These are phyloP conservation scores for Pestalotiopsis sp. DNA, from an alignment of 2,329 filamentous ascomycete genomes.

Conservation along the genomic window DNA sequence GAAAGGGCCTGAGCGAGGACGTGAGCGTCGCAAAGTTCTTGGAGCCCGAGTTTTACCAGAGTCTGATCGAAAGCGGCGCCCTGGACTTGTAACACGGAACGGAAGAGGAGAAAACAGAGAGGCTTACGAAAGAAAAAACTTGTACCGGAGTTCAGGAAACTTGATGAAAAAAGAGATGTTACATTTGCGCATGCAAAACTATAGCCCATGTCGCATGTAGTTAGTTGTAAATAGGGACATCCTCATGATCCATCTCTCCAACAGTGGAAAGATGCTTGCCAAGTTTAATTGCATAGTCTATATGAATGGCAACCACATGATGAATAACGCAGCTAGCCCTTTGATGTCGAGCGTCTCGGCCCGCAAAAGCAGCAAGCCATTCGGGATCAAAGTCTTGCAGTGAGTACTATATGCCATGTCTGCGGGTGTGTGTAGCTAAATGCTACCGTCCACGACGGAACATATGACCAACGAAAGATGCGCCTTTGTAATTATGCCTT, in stretches of 20 bases:
- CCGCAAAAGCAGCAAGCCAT: too few species aligned
- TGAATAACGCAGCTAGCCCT: too few species aligned
- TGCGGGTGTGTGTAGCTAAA: too few species aligned
- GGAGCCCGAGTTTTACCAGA: constrained; percentile 90
- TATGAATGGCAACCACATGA: too few species aligned
- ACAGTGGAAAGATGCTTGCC: too few species aligned
- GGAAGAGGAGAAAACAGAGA: background rate
- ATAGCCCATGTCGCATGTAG: background rate
- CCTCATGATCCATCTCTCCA: too few species aligned
- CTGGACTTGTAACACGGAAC: constrained; percentile 47
- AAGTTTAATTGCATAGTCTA: too few species aligned
- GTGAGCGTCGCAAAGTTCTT: constrained; percentile 95
- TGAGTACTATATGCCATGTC: too few species aligned
- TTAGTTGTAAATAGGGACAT: background rate
- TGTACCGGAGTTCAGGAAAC: background rate
- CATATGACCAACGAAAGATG: background rate
- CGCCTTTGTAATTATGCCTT: background rate
- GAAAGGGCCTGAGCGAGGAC: constrained; percentile 94
- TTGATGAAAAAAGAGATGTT: background rate
- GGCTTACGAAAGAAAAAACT: background rate
- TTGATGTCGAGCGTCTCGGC: too few species aligned
- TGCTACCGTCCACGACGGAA: background rate
- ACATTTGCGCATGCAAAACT: background rate
- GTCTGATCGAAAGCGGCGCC: constrained; percentile 84
- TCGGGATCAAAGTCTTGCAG: too few species aligned